Evolutionary conservation across 164 flowering plant genomes (phyloP).

Genomic region (Vitis vinifera): DNA sequence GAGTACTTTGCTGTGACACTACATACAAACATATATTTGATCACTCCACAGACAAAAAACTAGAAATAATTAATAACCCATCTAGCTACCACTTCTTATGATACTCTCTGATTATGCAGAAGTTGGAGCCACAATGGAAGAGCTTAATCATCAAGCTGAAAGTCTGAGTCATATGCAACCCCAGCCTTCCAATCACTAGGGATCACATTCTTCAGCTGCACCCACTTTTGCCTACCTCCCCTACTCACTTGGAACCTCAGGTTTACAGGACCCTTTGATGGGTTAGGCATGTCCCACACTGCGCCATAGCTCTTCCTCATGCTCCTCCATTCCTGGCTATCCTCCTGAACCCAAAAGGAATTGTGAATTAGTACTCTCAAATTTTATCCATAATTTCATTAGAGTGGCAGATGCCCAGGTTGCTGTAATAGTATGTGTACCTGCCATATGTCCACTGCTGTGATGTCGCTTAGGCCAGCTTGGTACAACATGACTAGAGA

Average conservation of each 20-base stretch:
- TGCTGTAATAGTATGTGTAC: constrained; percentile 22
- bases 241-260: constrained; percentile 58
- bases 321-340: constrained; percentile 59
- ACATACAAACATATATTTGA: too few species aligned
- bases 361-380: too few species aligned
- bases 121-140: background rate
- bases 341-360: constrained; percentile 40
- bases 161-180: constrained; percentile 50
- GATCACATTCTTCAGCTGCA: constrained; percentile 41
- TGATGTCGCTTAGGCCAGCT: constrained; percentile 54
- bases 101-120: too few species aligned
- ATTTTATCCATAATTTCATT: too few species aligned
- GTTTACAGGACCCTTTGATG: constrained; percentile 41
- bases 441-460: constrained; percentile 67
- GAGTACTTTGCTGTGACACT: too few species aligned
- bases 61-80: too few species aligned
- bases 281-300: constrained; percentile 53
- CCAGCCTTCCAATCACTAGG: constrained; percentile 77
- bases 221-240: constrained; percentile 41
- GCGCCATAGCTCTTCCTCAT: constrained; percentile 75
- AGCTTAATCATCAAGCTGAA: constrained; percentile 42
- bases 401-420: too few species aligned
- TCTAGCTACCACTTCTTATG: too few species aligned
- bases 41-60: too few species aligned
- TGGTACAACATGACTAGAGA: constrained; percentile 64